Evolutionary conservation across 352 stramenopile genomes (phyloP), one percentile per base, ranked within the genome.

Genomic region (Globisporangium barbulae): DNA sequence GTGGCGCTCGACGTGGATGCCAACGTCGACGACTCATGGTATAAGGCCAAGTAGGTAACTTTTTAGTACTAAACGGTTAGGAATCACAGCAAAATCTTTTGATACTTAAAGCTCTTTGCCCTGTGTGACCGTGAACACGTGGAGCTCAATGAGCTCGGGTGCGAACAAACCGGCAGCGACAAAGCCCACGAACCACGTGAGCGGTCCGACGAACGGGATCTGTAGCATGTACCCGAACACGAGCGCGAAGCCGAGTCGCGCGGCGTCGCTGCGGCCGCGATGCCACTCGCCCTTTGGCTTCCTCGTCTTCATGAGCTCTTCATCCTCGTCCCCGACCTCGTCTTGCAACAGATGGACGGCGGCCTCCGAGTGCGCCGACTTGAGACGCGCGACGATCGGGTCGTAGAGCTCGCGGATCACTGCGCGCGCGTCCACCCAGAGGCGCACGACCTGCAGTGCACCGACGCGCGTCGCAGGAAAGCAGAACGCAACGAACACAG

Each of bases 21-120:
- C 39, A 97, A 98, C 19, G 95, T 96, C 9, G 90, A 97, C 31
- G 93, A 99, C 48, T 99, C 94, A 62, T 99, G 98, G 98, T 99
- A 99, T 79, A 98, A 99, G 74, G 98, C 97, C 19, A 99, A 99
- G 79, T 99, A 85, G 50, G 15, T 13, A 41, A 41, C 8, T 7
- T 41, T 10, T 12, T 1, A 41, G 15, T 41, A 41, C 35, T 41
- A 41, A 41, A 13, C 35, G 35, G 35, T 13, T 41, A 41, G 35
- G 35, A 15, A 41, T 41, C 35, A 41, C 33, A 9, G 10, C 33
- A n/a, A n/a, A 37, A 12, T 37, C 10, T 37, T 37, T 37, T 41
- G 35, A 41, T 41, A 41, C 35, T 41, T 41, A 42, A 25, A 61
- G 55, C 33, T 12, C 41, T 42, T 53, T 65, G 50, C 53, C 53